Evolutionary conservation across 192 early-diverging fungal genomes (phyloP), one percentile per base, ranked within the genome.

Genomic region (Coemansia reversa): DNA sequence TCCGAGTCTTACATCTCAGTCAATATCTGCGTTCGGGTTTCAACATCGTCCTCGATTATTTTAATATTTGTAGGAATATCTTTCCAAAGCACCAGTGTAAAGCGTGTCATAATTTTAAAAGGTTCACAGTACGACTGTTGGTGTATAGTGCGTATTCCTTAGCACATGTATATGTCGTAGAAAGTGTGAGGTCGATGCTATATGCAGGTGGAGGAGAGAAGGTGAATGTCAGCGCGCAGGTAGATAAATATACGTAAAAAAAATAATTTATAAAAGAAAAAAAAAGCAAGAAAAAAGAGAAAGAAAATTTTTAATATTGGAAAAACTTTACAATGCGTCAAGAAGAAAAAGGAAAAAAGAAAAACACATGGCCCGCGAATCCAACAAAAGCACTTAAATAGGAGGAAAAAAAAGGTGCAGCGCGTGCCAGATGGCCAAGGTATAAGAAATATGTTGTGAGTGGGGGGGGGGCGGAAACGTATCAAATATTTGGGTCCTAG

Each of bases 31-130:
- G 53, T 20, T 23, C 78, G 68, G 8, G 78, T 80, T 49, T 80
- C 78, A 7, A 55, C 54, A 55, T 80, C 78, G 59, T 80, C 78
- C 39, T 80, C 78, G 45, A 80, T 75, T 12, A 80, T 68, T n/a
- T 61, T 69, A 30, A 80, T 75, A 58, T 80, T 80, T 25, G 69
- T 80, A 2, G 72, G 72, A 35, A 80, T 75, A 52, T 80, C 78
- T 63, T 80, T 80, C 55, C 23, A 45, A 59, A 63, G 51, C 1
- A 56, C 54, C 2, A 32, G 45, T 39, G n/a, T 57, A 19, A 39
- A 20, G 24, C 29, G 33, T 39, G 33, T 1, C 32, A 60, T 60
- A 20, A 48, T 29, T 60, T 25, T 25, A 29, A 32, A 30, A 32
- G 11, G 27, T 2, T 32, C 18, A 32, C 54, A n/a, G 52, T 32